These are phyloP conservation scores for Handroanthus guayacan DNA, from an alignment of 257 asterid genomes.

Conservation along the genomic window DNA sequence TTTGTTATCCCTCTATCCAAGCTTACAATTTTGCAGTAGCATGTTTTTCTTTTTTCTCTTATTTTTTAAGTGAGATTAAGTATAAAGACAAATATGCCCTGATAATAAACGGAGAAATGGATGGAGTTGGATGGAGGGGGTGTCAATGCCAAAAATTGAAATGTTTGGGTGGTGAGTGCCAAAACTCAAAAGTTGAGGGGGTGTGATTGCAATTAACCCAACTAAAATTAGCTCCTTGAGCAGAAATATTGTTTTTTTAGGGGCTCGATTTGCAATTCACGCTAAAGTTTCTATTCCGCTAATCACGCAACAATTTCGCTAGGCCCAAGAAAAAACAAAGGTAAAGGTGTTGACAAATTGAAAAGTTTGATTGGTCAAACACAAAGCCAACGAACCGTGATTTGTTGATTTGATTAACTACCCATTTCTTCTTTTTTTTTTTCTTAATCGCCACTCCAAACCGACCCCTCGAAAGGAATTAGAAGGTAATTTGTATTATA, in stretches of 20 bases:
- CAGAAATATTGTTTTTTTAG: not conserved
- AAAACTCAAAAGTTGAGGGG: too few relatives aligned
- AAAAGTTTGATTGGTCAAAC: slow-evolving; percentile 54
- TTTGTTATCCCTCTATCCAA: too few relatives aligned
- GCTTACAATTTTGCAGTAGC: too few relatives aligned
- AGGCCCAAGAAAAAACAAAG: slow-evolving; percentile 43
- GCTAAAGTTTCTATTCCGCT: slow-evolving; percentile 40
- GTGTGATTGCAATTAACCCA: too few relatives aligned
- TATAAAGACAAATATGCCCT: too few relatives aligned
- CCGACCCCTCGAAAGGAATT: not conserved
- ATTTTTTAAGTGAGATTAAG: too few relatives aligned
- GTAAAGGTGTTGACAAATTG: slow-evolving; percentile 44
- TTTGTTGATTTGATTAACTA: slow-evolving; percentile 36
- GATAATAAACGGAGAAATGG: too few relatives aligned
- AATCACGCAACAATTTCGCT: slow-evolving; percentile 58
- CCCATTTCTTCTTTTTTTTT: not conserved
- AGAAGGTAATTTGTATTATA: too few relatives aligned
- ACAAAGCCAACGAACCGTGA: slow-evolving; percentile 36
- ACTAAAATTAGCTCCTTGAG: not conserved
- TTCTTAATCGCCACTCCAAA: not conserved
- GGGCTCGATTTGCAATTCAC: slow-evolving; percentile 15
- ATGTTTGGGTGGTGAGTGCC: too few relatives aligned
- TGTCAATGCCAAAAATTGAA: too few relatives aligned
- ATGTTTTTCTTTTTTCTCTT: too few relatives aligned
- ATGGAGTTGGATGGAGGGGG: too few relatives aligned